Evolutionary conservation across 2,329 filamentous ascomycete species (phyloP), one percentile per base, ranked within the genome.

Genomic region (Talaromyces funiculosus): DNA sequence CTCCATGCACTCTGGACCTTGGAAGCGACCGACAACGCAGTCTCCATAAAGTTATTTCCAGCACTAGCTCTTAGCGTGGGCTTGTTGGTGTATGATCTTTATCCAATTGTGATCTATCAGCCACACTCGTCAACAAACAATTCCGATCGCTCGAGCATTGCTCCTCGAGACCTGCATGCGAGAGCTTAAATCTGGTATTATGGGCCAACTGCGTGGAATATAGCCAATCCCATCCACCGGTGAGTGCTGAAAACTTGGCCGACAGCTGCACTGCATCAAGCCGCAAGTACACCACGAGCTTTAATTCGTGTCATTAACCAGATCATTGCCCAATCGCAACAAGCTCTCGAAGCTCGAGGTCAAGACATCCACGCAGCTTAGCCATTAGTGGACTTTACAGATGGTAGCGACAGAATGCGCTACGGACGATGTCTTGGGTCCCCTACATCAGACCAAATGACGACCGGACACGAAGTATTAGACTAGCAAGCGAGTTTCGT

Each of bases 101-200:
- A 18, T 16, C 6, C 18, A 26, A 33, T 59, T 59, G 20, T 59
- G 57, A 59, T 33, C 45, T 59, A 59, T 59, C 57, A 42, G 57
- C 45, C 45, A 53, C 51, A 40, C 47, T 49, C n/a, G 45, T 33
- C 26, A 49, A 49, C 45, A 20, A 33, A 12, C 26, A 18, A 14
- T n/a, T 22, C 29, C 29, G 43, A 29, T 22, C n/a, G 42, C 24
- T 3, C 12, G 14, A 24, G 42, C 6, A 18, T 14, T 16, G 5
- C 8, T 49, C 14, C 3, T 51, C 5, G n/a, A 51, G n/a, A n/a
- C 29, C 26, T 14, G 47, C 47, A 35, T 22, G 10, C 45, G 14
- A 26, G 3, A n/a, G 24, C 14, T 18, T 26, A 35, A 29, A 33
- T 22, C 9, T 33, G 9, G 29, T n/a, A 18, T 31, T 51, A 10